Evolutionary conservation across 2,329 filamentous ascomycete genomes (phyloP).

Genomic region (Fusarium sacchari): DNA sequence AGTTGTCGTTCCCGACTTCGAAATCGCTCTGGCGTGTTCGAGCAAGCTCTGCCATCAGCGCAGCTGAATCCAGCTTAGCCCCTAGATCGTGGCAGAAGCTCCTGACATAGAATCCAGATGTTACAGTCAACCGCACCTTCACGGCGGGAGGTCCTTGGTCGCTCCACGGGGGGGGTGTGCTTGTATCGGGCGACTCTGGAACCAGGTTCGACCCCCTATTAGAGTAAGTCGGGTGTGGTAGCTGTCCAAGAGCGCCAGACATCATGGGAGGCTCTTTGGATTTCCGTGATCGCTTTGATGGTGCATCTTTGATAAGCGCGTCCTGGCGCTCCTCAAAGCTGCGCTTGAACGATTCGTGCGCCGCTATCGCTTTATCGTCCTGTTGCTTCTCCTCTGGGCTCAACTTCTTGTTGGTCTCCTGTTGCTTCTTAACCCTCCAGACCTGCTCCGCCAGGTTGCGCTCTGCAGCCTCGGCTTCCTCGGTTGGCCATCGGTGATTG

Average conservation of each 20-base stretch:
- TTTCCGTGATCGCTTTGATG: slow-evolving; percentile 48
- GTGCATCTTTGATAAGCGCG: slow-evolving; percentile 63
- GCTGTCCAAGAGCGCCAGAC: slow-evolving; percentile 66
- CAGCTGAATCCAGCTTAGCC: slow-evolving; percentile 81
- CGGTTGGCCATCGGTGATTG: slow-evolving; percentile 79
- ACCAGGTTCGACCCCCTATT: slow-evolving; percentile 63
- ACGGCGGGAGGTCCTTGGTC: slow-evolving; percentile 78
- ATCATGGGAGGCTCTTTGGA: slow-evolving; percentile 58
- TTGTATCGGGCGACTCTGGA: slow-evolving; percentile 57
- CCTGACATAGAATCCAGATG: slow-evolving; percentile 95
- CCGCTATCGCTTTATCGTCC: slow-evolving; percentile 64
- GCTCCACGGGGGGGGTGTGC: slow-evolving; percentile 65
- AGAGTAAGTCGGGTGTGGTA: slow-evolving; percentile 56
- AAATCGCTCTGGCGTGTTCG: slow-evolving; percentile 87
- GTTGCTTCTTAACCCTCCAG: slow-evolving; percentile 69
- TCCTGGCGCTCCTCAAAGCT: slow-evolving; percentile 68
- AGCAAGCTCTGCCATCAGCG: slow-evolving; percentile 85
- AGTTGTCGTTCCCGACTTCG: slow-evolving; percentile 72
- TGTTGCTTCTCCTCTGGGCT: slow-evolving; percentile 65
- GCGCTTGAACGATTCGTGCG: slow-evolving; percentile 67
- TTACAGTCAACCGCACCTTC: slow-evolving; percentile 88
- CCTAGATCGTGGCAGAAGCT: slow-evolving; percentile 94
- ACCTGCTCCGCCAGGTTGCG: slow-evolving; percentile 80
- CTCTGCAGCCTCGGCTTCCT: slow-evolving; percentile 80
- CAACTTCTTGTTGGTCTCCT: slow-evolving; percentile 59